A percentile compares a stretch with the other conserved stretches of the same genome.
Evolutionary conservation across 2,329 filamentous ascomycete species (phyloP).

Genomic region (Fusarium tricinctum): DNA sequence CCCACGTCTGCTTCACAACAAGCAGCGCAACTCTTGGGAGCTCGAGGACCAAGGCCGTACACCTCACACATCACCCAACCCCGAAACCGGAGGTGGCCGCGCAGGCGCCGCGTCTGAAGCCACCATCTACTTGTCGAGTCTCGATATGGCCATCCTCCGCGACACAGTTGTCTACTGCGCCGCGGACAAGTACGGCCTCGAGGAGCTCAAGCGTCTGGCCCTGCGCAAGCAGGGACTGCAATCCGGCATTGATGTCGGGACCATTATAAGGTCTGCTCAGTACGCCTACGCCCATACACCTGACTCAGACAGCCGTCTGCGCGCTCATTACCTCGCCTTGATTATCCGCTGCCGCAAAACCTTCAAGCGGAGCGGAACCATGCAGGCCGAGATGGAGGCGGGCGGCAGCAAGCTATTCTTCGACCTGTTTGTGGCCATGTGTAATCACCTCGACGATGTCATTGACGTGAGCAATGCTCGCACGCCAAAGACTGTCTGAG

Average conservation of each 20-base stretch:
- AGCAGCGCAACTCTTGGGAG: conserved; percentile 87
- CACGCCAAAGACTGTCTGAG: conserved; percentile 70
- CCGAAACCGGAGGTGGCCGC: conserved; percentile 61
- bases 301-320: conserved; percentile 90
- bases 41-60: conserved; percentile 76
- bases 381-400: conserved; percentile 98
- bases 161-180: conserved; percentile 97
- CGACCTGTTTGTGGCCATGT: conserved; percentile 97
- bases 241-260: conserved; percentile 90
- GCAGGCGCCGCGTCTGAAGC: conserved; percentile 64
- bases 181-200: conserved; percentile 89
- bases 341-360: conserved; percentile 98
- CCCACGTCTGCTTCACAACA: conserved; percentile 88
- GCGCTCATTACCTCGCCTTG: conserved; percentile 96
- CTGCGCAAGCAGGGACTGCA: conserved; percentile 96
- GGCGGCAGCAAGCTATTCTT: conserved; percentile 94
- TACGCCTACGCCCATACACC: conserved; percentile 97
- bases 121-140: conserved; percentile 78
- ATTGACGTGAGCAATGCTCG: conserved; percentile 83
- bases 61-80: conserved; percentile 67
- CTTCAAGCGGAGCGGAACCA: conserved; percentile 97
- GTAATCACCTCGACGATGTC: conserved; percentile 97
- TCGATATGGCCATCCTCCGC: conserved; percentile 83
- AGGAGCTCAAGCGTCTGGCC: conserved; percentile 91
- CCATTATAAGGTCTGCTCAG: conserved; percentile 91